Evolutionary conservation across 129 eudicot species (phyloP), one percentile per base, ranked within the genome.

Genomic region (Heracleum sosnowskyi): DNA sequence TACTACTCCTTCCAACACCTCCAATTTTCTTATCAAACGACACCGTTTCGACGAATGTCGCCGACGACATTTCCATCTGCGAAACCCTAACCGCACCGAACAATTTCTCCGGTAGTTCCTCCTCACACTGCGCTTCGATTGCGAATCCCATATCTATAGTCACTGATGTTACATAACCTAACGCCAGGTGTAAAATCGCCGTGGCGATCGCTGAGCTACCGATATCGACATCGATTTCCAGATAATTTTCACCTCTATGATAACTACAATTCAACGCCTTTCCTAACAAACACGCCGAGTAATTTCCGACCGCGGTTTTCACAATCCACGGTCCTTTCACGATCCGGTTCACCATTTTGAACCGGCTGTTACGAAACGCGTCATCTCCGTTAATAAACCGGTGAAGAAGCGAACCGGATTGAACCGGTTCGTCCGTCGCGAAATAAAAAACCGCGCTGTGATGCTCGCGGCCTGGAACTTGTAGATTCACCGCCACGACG

Each of bases 251-350:
- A 0, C 96, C 96, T 13, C 84, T 81, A 72, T 94, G 88, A 70
- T 94, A 94, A 57, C 82, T 77, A 68, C 97, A 89, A 36, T 86
- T 91, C 74, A 94, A 66, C 7, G 98, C 93, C 75, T 88, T 94
- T 4, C 98, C 98, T 10, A 94, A 76, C 31, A 94, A 74, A 39
- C 98, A 94, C 0, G 97, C 98, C 4, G 96, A 82, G 81, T 94
- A 91, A 47, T 87, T 89, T 4, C 98, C 97, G 29, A 91, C 98
- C 9, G 98, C 83, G 5, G 96, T 80, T 62, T 88, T 93, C 63
- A 93, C 96, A 13, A 93, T 86, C 98, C 98, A 93, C 78, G 98
- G 97, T 1, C 98, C 98, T 47, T 91, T 93, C 6, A 93, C 96
- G 37, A 93, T 93, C 69, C 90, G 86, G 81, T 86, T 93, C 76